Evolutionary conservation across 164 flowering plant genomes (phyloP), one percentile per base, ranked within the genome.

Genomic region (Platanus orientalis): DNA sequence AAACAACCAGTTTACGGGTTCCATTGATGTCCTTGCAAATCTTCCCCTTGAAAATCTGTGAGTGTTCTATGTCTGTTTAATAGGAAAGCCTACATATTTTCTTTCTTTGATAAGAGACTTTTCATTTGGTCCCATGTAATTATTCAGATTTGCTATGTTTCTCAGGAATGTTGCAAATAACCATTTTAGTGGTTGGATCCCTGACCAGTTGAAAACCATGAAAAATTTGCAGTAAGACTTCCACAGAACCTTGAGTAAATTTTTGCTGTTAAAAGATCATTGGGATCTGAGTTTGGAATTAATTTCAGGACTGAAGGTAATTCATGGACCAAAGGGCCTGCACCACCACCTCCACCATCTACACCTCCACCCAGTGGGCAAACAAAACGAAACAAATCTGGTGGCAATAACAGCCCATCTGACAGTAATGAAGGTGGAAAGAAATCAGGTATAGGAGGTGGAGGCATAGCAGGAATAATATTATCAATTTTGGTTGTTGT

Each of bases 261-360:
- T 44, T n/a, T 57, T 6, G 23, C 2, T 45, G 53, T 50, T 6
- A 51, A 51, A 39, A 42, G 34, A 27, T 30, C n/a, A n/a, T n/a
- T n/a, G 60, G n/a, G 27, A 34, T 27, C 26, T 27, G n/a, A n/a
- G n/a, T 52, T 19, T 21, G 36, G 64, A 16, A 56, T 73, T 57
- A n/a, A n/a, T 66, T 25, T 70, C 83, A 89, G 96, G 75, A 77
- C 58, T 17, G 81, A 66, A 68, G 97, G 94, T 60, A 90, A 88
- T 71, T 60, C 80, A 11, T 86, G 82, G 77, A 77, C 54, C 71
- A 80, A 85, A 12, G 95, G 89, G 19, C 83, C 95, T 62, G 96
- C 96, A 60, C 97, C 96, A 39, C 96, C 98, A 14, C 88, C 98
- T 57, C 98, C 98, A 20, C 96, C 98, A 61, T 90, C 80, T 49